Evolutionary conservation across 2,329 filamentous ascomycete genomes (phyloP).

Genomic region (Penicillium paneum): DNA sequence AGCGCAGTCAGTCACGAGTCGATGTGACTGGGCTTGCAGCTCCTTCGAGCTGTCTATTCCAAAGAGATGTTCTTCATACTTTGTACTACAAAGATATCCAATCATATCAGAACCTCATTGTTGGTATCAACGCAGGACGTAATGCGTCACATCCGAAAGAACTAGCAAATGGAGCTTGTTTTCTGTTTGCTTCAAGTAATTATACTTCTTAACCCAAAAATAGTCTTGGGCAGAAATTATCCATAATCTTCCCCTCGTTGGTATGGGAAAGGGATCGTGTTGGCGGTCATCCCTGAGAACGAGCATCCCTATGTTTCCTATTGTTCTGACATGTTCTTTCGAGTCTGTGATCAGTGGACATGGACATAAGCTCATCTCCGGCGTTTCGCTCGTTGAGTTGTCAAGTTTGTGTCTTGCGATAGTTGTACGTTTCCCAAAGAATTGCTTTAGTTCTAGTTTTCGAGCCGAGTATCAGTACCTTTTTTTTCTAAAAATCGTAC

Average conservation of each 20-base stretch:
- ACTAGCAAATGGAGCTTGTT: not conserved
- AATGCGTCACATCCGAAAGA: not conserved
- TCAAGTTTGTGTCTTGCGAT: not conserved
- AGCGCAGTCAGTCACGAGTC: not conserved
- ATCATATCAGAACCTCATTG: not conserved
- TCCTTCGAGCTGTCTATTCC: not conserved
- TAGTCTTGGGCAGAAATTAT: no score
- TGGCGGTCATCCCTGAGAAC: not conserved
- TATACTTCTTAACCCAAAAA: no score
- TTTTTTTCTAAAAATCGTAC: not conserved
- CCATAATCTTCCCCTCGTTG: no score
- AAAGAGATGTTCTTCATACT: no score
- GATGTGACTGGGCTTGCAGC: no score
- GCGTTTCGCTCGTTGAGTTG: not conserved
- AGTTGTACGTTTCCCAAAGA: not conserved
- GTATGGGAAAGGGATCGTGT: not conserved
- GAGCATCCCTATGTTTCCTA: not conserved
- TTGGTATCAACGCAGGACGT: not conserved
- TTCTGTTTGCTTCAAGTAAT: no score
- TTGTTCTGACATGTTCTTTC: not conserved
- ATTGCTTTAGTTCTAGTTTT: no score
- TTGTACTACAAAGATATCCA: not conserved
- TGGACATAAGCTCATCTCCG: not conserved
- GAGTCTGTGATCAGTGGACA: not conserved
- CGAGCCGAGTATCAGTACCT: not conserved